Evolutionary conservation across 2,329 filamentous ascomycete species (phyloP).

Genomic region (Penicillium sp.): DNA sequence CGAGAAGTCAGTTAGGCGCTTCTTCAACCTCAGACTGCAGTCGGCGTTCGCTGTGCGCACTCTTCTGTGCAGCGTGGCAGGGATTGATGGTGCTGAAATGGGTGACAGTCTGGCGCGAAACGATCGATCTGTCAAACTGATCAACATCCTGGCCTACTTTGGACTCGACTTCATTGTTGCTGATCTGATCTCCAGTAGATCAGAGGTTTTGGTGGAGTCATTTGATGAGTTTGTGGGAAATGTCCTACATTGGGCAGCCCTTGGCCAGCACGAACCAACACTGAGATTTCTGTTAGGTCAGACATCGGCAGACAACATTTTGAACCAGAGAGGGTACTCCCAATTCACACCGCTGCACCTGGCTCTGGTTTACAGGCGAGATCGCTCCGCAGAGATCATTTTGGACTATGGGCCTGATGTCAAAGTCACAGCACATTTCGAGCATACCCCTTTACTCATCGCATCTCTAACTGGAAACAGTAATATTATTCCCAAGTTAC

Average conservation of each 20-base stretch:
- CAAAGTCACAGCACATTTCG: not conserved
- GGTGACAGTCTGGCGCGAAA: not conserved
- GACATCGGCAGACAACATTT: not conserved
- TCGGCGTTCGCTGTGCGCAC: not conserved
- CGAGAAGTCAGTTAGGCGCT: not conserved
- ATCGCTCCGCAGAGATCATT: not conserved
- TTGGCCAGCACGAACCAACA: not conserved
- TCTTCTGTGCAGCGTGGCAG: not conserved
- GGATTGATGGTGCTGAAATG: slow-evolving; percentile 1
- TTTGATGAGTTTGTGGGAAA: slow-evolving; percentile 1
- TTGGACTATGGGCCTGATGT: slow-evolving; percentile 1
- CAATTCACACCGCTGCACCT: not conserved
- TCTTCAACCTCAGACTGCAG: slow-evolving; percentile 3
- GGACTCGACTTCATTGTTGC: not conserved
- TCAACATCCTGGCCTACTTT: slow-evolving; percentile 2
- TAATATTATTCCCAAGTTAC: not conserved
- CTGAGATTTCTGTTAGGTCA: not conserved
- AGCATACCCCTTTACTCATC: not conserved
- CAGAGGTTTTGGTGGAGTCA: not conserved
- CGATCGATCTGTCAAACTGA: not conserved
- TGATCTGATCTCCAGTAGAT: not conserved
- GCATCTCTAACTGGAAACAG: not conserved
- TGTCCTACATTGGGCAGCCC: slow-evolving; percentile 2
- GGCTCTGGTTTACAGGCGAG: not conserved
- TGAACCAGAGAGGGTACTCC: not conserved